phyloP scores from a whole-genome alignment of 495 filamentous ascomycete genomes.

The Penicillium robsamsonii region DNA sequence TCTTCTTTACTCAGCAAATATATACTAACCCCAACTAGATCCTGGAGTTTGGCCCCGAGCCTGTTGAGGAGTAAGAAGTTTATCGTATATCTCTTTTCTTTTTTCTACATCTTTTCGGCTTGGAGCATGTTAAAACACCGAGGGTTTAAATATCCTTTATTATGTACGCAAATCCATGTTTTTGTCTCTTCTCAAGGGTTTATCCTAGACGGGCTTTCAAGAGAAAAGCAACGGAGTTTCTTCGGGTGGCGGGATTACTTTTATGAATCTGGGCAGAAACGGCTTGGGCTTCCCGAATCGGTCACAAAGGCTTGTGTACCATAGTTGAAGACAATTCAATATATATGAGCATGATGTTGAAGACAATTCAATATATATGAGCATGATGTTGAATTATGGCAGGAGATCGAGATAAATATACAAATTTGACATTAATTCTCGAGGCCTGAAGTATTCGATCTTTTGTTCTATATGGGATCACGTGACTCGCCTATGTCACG shows the following conservation, averaged over 20 bases:
- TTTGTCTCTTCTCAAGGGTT: slow-evolving; percentile 17
- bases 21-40: slow-evolving; percentile 11
- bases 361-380: slow-evolving; percentile 27
- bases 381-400: neutral
- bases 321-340: slow-evolving; percentile 26
- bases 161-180: slow-evolving; percentile 27
- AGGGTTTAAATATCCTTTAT: slow-evolving; percentile 21
- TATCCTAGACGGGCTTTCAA: slow-evolving; percentile 22
- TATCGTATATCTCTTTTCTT: slow-evolving; percentile 16
- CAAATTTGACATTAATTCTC: neutral
- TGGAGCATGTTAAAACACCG: slow-evolving; percentile 18
- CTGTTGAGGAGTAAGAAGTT: slow-evolving; percentile 12
- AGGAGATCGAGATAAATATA: slow-evolving; percentile 1
- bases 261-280: slow-evolving; percentile 21
- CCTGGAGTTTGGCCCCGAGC: slow-evolving; percentile 34
- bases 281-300: slow-evolving; percentile 11
- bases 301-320: slow-evolving; percentile 26
- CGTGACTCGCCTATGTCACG: slow-evolving; percentile 23
- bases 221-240: slow-evolving; percentile 31
- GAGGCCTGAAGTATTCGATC: neutral
- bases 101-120: slow-evolving; percentile 26
- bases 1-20: neutral
- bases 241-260: slow-evolving; percentile 18
- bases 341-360: slow-evolving; percentile 19
- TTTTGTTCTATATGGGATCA: neutral